phyloP scores from a whole-genome alignment of 768 basidiomycete species.

The Russula compacta region DNA sequence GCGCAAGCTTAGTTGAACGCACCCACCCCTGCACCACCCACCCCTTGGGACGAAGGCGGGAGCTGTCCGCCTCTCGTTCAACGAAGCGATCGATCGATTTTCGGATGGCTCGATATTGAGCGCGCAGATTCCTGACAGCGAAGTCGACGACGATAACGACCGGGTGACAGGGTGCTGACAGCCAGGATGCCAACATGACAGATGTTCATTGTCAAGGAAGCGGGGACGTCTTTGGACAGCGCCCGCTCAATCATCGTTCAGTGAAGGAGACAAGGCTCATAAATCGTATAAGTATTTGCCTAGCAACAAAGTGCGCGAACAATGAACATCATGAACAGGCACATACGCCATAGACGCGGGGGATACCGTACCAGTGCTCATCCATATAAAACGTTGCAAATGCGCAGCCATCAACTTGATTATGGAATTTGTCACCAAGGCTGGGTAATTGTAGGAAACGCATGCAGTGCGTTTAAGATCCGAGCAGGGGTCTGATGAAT shows the following conservation, averaged over 20 bases:
- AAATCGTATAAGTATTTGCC: not conserved
- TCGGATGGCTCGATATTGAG: slow-evolving; percentile 8
- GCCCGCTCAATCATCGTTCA: not conserved
- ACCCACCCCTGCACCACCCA: not conserved
- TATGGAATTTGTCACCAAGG: slow-evolving; percentile 8
- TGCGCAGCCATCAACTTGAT: slow-evolving; percentile 5
- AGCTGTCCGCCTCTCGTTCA: too few species aligned
- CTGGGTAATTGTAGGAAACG: slow-evolving; percentile 4
- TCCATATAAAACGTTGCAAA: not conserved
- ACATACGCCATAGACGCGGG: not conserved
- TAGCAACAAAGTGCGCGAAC: slow-evolving; percentile 4
- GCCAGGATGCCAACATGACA: not conserved
- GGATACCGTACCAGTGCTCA: not conserved
- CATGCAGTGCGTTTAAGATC: slow-evolving; percentile 12
- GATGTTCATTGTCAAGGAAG: slow-evolving; percentile 8
- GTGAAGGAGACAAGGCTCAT: not conserved
- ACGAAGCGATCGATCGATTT: slow-evolving; percentile 8
- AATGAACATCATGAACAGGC: slow-evolving; percentile 3
- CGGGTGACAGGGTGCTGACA: not conserved
- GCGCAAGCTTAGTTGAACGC: not conserved
- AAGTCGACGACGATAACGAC: not conserved
- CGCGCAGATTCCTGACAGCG: slow-evolving; percentile 11
- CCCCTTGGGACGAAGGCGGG: not conserved
- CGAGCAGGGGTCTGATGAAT: not conserved
- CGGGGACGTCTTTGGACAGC: slow-evolving; percentile 3